These are phyloP conservation scores for Sarocladium brachiariae DNA, from an alignment of 2,329 filamentous ascomycete genomes.

Conservation along the genomic window DNA sequence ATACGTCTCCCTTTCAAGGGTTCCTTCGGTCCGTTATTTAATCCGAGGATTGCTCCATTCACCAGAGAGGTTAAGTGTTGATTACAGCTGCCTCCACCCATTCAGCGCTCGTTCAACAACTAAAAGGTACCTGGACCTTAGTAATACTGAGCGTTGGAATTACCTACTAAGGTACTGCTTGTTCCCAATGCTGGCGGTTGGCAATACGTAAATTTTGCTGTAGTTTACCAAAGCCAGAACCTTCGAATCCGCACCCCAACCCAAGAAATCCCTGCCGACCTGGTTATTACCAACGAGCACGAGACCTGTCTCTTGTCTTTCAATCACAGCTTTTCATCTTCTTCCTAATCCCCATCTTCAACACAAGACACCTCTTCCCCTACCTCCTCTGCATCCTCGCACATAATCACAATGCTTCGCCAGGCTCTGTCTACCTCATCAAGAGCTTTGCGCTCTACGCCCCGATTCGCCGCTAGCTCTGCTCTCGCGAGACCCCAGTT, in stretches of 20 bases:
- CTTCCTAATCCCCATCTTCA: constrained; percentile 1
- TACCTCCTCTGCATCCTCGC: constrained; percentile 1
- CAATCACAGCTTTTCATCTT: too few species aligned
- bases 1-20: too few species aligned
- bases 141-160: too few species aligned
- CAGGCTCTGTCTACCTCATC: constrained; percentile 37
- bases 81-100: too few species aligned
- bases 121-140: too few species aligned
- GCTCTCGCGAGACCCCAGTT: constrained; percentile 31
- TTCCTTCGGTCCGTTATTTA: too few species aligned
- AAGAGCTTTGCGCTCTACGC: constrained; percentile 35
- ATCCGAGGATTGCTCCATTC: too few species aligned
- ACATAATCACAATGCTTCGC: constrained; percentile 34
- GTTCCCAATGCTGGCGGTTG: constrained; percentile 3
- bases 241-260: constrained; percentile 7
- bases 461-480: constrained; percentile 28
- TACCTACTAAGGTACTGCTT: too few species aligned
- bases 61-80: too few species aligned
- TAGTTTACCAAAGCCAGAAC: constrained; percentile 1
- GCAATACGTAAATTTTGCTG: constrained; percentile 9
- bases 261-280: background rate
- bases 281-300: background rate
- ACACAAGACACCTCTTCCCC: background rate
- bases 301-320: constrained; percentile 1
- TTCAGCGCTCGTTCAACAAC: too few species aligned